Evolutionary conservation across 352 stramenopile genomes (phyloP).

Genomic region (Chrysophaeum taylorii): DNA sequence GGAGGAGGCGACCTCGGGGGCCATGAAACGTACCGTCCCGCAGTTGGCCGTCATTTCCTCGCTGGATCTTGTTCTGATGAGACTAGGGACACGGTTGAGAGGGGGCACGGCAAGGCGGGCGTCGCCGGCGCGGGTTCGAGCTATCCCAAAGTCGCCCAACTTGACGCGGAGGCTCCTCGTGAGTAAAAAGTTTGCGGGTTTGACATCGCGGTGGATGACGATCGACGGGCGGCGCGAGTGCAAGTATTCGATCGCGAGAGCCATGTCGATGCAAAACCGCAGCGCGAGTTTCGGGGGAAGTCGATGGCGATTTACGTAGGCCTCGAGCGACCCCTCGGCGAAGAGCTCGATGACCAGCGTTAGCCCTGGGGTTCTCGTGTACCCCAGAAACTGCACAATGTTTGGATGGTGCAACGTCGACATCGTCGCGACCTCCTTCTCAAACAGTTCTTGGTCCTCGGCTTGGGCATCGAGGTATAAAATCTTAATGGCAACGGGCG

Average conservation of each 20-base stretch:
- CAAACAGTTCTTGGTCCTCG: not conserved
- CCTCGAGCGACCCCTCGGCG: not conserved
- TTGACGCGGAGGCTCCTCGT: not conserved
- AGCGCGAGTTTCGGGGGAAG: not conserved
- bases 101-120: no score
- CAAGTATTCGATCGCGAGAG: constrained; percentile 8
- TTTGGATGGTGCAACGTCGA: constrained; percentile 7
- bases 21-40: constrained; percentile 15
- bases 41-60: constrained; percentile 1
- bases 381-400: constrained; percentile 13
- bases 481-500: not conserved
- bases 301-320: not conserved
- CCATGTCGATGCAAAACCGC: constrained; percentile 2
- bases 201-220: constrained; percentile 11
- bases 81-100: no score
- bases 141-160: constrained; percentile 1
- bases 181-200: constrained; percentile 9
- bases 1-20: not conserved
- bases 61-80: no score
- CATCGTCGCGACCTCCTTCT: not conserved
- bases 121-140: not conserved
- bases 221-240: not conserved
- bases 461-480: not conserved
- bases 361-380: not conserved
- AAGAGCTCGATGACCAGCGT: constrained; percentile 2